These are phyloP conservation scores for Cryphonectria carpinicola DNA, from an alignment of 2,329 filamentous ascomycete genomes.

Conservation along the genomic window DNA sequence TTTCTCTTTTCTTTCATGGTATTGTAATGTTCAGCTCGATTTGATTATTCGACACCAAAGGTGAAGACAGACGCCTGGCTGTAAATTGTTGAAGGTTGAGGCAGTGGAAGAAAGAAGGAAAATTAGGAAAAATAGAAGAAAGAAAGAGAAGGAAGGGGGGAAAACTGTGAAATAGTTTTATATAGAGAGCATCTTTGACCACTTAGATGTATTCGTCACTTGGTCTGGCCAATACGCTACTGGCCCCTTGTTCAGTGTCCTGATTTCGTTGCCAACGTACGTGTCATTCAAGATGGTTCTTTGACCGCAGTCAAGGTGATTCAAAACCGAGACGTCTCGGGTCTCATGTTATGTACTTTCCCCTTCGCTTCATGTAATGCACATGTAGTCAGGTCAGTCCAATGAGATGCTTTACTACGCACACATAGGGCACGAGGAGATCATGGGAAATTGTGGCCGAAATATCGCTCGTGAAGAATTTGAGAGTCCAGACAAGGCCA, in stretches of 20 bases:
- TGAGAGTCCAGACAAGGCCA: not conserved
- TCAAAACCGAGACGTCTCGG: no score
- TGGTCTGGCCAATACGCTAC: not conserved
- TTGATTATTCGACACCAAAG: no score
- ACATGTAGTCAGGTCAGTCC: not conserved
- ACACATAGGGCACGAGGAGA: not conserved
- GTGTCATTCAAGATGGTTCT: not conserved
- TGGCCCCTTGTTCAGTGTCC: not conserved
- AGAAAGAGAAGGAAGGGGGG: not conserved
- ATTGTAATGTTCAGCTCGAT: not conserved
- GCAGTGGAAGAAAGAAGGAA: no score
- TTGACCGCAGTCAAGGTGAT: no score
- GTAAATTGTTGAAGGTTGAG: not conserved
- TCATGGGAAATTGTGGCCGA: not conserved
- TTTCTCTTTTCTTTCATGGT: not conserved
- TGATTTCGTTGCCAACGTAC: not conserved
- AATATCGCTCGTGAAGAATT: not conserved
- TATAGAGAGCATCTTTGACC: not conserved
- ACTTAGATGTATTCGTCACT: not conserved
- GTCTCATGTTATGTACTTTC: no score
- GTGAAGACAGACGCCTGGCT: not conserved
- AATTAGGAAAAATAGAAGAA: no score
- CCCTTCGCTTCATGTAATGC: no score
- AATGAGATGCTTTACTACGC: not conserved
- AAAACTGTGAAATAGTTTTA: not conserved